A percentile compares a stretch with the other conserved stretches of the same genome.
Conservation (phyloP, 495 filamentous ascomycete species). For the Trichoderma parareesei region DNA sequence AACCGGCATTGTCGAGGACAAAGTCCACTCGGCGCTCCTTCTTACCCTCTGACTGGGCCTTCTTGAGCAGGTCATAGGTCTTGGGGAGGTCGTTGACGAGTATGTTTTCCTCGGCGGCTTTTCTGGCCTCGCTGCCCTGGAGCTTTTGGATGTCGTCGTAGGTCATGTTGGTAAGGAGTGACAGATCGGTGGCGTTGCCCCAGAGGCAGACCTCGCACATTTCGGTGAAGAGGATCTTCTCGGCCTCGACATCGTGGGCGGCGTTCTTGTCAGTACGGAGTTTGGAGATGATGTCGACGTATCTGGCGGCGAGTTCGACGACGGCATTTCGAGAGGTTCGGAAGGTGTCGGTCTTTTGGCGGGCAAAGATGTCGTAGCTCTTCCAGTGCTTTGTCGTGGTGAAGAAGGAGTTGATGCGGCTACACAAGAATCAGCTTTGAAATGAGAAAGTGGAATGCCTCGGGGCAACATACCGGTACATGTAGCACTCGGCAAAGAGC, state of each 20-base stretch:
- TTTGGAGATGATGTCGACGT: constrained; percentile 52
- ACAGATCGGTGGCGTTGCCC: constrained; percentile 96
- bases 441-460: background rate
- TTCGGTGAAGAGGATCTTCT: constrained; percentile 73
- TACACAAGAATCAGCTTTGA: constrained; percentile 26
- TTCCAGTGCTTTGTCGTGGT: constrained; percentile 78
- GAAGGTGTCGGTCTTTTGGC: constrained; percentile 90
- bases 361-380: constrained; percentile 81
- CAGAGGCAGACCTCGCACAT: constrained; percentile 97
- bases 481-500: constrained; percentile 90
- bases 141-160: constrained; percentile 96
- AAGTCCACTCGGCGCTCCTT: constrained; percentile 70
- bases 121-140: constrained; percentile 79
- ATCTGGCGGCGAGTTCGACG: constrained; percentile 72
- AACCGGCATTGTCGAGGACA: constrained; percentile 91
- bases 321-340: constrained; percentile 87
- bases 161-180: constrained; percentile 77
- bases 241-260: constrained; percentile 54
- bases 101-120: constrained; percentile 79
- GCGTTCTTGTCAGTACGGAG: constrained; percentile 32
- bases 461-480: constrained; percentile 56
- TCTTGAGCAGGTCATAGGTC: constrained; percentile 62
- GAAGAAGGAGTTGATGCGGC: constrained; percentile 70
- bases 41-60: constrained; percentile 52
- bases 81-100: constrained; percentile 70